A percentile compares a stretch with the other conserved stretches of the same genome.
These are phyloP conservation scores for Podaxis carcinomalis DNA, from an alignment of 768 basidiomycete genomes.

Conservation along the genomic window DNA sequence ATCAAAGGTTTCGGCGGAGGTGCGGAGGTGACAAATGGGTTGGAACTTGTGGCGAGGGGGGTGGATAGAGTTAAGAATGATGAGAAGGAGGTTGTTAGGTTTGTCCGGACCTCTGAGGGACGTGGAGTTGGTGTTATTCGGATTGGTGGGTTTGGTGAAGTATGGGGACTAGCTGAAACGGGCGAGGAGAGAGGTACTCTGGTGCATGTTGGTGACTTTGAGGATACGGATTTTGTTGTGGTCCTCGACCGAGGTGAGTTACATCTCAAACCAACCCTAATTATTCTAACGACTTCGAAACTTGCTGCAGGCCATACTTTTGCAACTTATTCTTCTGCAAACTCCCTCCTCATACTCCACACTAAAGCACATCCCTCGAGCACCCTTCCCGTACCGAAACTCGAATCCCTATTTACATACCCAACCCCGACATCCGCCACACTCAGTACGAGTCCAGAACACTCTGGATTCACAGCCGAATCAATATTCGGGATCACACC, in stretches of 20 bases:
- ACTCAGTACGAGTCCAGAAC: neutral
- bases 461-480: slow-evolving; percentile 29
- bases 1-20: neutral
- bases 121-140: slow-evolving; percentile 68
- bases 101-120: slow-evolving; percentile 79
- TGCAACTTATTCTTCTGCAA: slow-evolving; percentile 42
- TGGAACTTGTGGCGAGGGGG: slow-evolving; percentile 39
- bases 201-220: slow-evolving; percentile 47
- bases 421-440: slow-evolving; percentile 37
- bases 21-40: slow-evolving; percentile 33
- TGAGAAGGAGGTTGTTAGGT: slow-evolving; percentile 49
- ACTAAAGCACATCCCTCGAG: slow-evolving; percentile 34
- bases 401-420: slow-evolving; percentile 63
- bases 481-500: slow-evolving; percentile 64
- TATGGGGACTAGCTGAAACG: slow-evolving; percentile 50
- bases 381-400: slow-evolving; percentile 39
- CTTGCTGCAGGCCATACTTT: slow-evolving; percentile 8
- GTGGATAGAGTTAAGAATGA: slow-evolving; percentile 38
- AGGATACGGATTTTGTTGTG: slow-evolving; percentile 60
- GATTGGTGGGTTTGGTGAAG: slow-evolving; percentile 52
- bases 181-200: slow-evolving; percentile 36
- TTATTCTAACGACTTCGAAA: neutral
- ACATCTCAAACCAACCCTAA: too few relatives aligned
- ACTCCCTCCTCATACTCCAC: slow-evolving; percentile 61
- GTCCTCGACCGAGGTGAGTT: slow-evolving; percentile 58